Percentiles rank a stretch among this genome's conserved stretches.
These are phyloP conservation scores for Pinus taeda DNA, from an alignment of 75 land plant species.

Conservation along the genomic window DNA sequence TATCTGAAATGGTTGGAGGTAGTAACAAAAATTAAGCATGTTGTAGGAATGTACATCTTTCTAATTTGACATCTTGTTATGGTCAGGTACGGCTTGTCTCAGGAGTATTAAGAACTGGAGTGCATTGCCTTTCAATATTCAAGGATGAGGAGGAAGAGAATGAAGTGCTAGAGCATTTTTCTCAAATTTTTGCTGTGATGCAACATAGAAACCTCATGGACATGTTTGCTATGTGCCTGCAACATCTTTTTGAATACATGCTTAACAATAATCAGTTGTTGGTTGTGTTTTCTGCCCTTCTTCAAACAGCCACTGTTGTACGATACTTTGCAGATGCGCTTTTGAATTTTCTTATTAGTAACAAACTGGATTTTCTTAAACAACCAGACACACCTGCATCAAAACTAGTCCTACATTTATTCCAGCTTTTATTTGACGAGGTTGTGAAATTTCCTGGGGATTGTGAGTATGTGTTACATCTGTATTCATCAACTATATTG, in stretches of 20 bases:
- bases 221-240: constrained; percentile 95
- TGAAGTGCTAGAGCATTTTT: constrained; percentile 80
- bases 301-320: constrained; percentile 70
- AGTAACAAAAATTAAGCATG: neutral
- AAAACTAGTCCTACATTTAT: constrained; percentile 94
- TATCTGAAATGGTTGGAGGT: neutral
- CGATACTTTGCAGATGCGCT: constrained; percentile 94
- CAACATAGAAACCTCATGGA: constrained; percentile 98
- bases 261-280: constrained; percentile 74
- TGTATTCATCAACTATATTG: constrained; percentile 90
- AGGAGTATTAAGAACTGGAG: constrained; percentile 92
- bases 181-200: constrained; percentile 90
- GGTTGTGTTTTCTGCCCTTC: constrained; percentile 77
- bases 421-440: constrained; percentile 73
- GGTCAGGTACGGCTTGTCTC: constrained; percentile 84
- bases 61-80: neutral
- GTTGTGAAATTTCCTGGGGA: constrained; percentile 84
- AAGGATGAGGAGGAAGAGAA: constrained; percentile 98
- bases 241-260: constrained; percentile 94
- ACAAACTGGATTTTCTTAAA: constrained; percentile 86
- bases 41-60: neutral
- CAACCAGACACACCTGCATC: constrained; percentile 90
- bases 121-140: constrained; percentile 84
- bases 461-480: constrained; percentile 89
- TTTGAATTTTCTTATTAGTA: constrained; percentile 80